Conservation (phyloP, 306 rosid genomes). For the Medicago arabica region DNA sequence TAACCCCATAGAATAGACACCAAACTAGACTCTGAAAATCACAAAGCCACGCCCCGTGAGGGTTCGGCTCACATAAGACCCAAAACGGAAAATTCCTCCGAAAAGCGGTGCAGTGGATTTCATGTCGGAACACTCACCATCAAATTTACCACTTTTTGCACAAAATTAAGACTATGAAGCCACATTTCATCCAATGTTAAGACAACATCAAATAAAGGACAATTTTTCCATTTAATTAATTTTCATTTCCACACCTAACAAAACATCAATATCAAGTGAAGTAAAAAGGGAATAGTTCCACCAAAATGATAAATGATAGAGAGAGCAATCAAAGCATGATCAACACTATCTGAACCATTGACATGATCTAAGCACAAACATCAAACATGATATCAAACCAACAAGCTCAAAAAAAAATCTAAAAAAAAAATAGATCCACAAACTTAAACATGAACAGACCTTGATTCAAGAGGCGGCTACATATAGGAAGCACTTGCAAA, state of each 20-base stretch:
- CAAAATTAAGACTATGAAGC: slow-evolving; percentile 15
- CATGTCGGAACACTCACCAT: slow-evolving; percentile 9
- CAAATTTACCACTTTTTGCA: background rate
- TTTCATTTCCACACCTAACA: slow-evolving; percentile 23
- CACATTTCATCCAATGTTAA: slow-evolving; percentile 40
- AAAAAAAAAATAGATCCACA: slow-evolving; percentile 51
- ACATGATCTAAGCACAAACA: slow-evolving; percentile 57
- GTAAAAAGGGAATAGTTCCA: slow-evolving; percentile 23
- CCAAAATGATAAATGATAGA: slow-evolving; percentile 25
- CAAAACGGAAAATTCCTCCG: background rate
- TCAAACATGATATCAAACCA: slow-evolving; percentile 31
- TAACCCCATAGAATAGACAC: slow-evolving; percentile 2
- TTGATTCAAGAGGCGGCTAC: slow-evolving; percentile 90
- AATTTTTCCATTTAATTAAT: background rate
- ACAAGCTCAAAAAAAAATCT: slow-evolving; percentile 16
- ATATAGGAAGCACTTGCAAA: slow-evolving; percentile 87
- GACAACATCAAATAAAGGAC: slow-evolving; percentile 30
- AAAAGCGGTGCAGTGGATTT: background rate
- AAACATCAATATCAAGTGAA: slow-evolving; percentile 20
- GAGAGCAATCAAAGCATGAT: slow-evolving; percentile 47
- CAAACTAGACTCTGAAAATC: slow-evolving; percentile 32
- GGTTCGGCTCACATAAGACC: background rate
- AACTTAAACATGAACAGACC: slow-evolving; percentile 54
- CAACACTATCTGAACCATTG: slow-evolving; percentile 4
- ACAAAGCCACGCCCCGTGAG: background rate